phyloP scores from a whole-genome alignment of 129 eudicot species.

The Flaveria linearis region DNA sequence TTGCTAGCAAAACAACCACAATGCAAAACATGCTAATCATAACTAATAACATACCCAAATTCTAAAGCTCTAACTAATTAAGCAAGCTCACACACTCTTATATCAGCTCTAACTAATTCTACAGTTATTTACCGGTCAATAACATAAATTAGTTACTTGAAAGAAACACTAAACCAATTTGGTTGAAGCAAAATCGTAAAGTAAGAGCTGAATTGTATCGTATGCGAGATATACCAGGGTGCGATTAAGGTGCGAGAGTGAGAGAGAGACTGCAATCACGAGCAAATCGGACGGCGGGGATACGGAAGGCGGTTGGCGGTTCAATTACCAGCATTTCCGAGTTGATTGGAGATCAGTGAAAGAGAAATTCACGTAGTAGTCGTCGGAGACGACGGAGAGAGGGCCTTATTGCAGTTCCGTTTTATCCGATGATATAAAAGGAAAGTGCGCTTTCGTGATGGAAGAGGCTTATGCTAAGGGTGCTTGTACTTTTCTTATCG shows the following conservation, averaged over 20 bases:
- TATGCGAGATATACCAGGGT: constrained; percentile 45
- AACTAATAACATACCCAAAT: constrained; percentile 4
- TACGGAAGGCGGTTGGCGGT: constrained; percentile 55
- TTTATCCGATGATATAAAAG: constrained; percentile 43
- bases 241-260: constrained; percentile 48
- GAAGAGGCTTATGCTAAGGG: constrained; percentile 18
- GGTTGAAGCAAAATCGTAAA: constrained; percentile 3
- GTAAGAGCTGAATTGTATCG: not conserved
- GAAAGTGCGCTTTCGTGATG: not conserved
- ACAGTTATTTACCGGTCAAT: constrained; percentile 14
- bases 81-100: not conserved
- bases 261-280: constrained; percentile 45
- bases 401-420: constrained; percentile 31
- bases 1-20: constrained; percentile 44
- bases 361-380: constrained; percentile 15
- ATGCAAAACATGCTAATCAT: not conserved
- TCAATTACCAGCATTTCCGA: constrained; percentile 66
- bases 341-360: constrained; percentile 31
- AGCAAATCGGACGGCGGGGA: constrained; percentile 47
- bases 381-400: constrained; percentile 20
- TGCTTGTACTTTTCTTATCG: constrained; percentile 30
- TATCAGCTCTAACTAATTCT: not conserved
- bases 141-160: constrained; percentile 5
- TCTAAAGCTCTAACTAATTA: not conserved
- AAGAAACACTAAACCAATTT: not conserved